These are phyloP conservation scores for Xylariales sp. DNA, from an alignment of 2,329 filamentous ascomycete species.

Conservation along the genomic window DNA sequence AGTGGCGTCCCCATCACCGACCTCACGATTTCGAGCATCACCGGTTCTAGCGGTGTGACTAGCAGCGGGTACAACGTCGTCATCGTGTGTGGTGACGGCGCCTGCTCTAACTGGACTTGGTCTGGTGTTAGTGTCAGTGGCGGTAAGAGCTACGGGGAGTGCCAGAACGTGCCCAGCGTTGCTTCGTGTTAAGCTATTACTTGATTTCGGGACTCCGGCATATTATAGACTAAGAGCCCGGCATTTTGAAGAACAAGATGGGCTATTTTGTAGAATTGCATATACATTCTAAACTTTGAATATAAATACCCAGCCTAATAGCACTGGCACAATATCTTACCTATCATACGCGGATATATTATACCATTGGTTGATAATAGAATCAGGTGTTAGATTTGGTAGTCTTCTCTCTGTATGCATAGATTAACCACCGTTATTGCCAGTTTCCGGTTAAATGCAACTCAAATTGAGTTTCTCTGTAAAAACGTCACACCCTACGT, in stretches of 20 bases:
- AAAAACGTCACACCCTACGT: too few species aligned
- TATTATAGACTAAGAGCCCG: neutral
- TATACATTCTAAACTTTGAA: too few species aligned
- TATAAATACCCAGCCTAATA: too few species aligned
- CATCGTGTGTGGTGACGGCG: slow-evolving; percentile 21
- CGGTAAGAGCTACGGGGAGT: slow-evolving; percentile 53
- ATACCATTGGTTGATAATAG: too few species aligned
- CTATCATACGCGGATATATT: too few species aligned
- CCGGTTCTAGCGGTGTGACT: slow-evolving; percentile 7
- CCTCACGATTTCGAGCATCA: slow-evolving; percentile 57
- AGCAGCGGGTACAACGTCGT: slow-evolving; percentile 29
- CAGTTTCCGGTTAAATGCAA: too few species aligned
- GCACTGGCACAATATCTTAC: too few species aligned
- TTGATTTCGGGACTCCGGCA: too few species aligned
- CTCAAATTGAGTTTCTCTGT: too few species aligned
- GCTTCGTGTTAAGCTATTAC: slow-evolving; percentile 7
- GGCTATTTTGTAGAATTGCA: neutral
- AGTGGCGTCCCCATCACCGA: slow-evolving; percentile 58
- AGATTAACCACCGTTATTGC: too few species aligned
- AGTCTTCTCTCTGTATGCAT: too few species aligned
- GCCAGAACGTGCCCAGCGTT: slow-evolving; percentile 62
- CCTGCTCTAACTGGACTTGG: slow-evolving; percentile 30
- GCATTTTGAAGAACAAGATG: neutral
- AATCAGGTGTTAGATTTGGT: too few species aligned
- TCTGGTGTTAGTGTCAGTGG: slow-evolving; percentile 22